Base-by-base conservation (phyloP, 2,329 filamentous ascomycete genomes). In the Beauveria australis region DNA sequence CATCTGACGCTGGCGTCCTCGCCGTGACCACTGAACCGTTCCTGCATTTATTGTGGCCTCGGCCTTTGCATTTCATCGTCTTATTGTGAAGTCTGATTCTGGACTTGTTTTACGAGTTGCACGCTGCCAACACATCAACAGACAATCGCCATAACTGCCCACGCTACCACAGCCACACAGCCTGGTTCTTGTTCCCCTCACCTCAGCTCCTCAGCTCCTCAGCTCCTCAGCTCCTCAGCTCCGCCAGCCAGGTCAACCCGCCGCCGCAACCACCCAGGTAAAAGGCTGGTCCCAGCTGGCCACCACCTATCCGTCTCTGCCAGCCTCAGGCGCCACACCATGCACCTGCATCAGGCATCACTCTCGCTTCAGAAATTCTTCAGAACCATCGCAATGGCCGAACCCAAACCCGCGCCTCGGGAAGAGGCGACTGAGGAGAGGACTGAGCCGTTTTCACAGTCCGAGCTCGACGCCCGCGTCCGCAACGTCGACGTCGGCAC, bases 401-500 rank as follows among this genome's bases (percentile, higher is more conserved):
- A 81, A 64, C 71, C 74, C 64, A 77, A 72, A 65, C 65, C 69
- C 61, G 72, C 69, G 67, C 67, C 70, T 65, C 75, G 73, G 48
- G 71, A 74, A 63, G 73, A 69, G 64, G 67, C 69, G 63, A 76
- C 75, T 63, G 75, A 78, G 67, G 81, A 84, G 73, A 80, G 76
- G 71, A 85, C 82, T 52, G 81, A 85, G 71, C 80, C 81, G 10
- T 82, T 84, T 66, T 81, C 82, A 10, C 76, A 82, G 64, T 78
- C 80, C 54, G 81, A 85, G 70, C 77, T 84, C 64, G 77, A 82
- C 55, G 72, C 77, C 28, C 79, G 81, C 19, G 71, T 82, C 62
- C 75, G 73, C 62, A 69, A 69, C 66, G 72, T 82, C 59, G 74
- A 76, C 52, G 74, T 79, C 60, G 77, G 80, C 67, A 71, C 18